Base-by-base conservation (phyloP, 2,329 filamentous ascomycete species). In the Ophiostoma fasciatum region DNA sequence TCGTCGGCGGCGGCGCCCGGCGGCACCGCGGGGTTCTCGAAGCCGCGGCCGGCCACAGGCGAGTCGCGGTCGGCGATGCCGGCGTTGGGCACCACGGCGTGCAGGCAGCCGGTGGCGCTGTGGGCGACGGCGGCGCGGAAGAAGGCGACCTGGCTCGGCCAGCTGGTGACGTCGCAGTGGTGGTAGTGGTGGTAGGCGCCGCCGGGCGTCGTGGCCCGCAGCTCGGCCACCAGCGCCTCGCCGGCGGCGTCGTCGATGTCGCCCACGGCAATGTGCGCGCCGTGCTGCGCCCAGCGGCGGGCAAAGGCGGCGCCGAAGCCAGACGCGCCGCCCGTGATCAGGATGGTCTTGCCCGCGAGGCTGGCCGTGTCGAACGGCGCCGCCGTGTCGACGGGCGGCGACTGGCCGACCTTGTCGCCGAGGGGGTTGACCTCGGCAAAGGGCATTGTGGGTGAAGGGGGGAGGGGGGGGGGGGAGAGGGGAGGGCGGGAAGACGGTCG, bases 41-140 rank as follows among this genome's bases (percentile, higher is more conserved):
- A 64, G 5, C 45, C 45, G 7, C 45, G 43, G 17, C 49, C 45
- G 6, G 48, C 43, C 11, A 45, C 45, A 30, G 38, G 38, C 5
- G 47, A 38, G 22, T 52, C 34, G 22, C 50, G 48, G 27, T 62
- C 61, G 30, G 62, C 59, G 42, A 79, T 66, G 35, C 76, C 77
- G 0, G 76, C 76, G 49, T 78, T 80, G 42, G 74, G 72, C 30
- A 79, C 71, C 7, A 78, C 73, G 13, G 63, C 59, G 51, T 79
- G 71, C 41, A 79, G 66, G 14, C 63, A 64, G 12, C 65, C 64
- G 35, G 66, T 59, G 2, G 60, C 59, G 42, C 70, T 74, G 37
- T 70, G 56, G 36, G 59, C 58, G 28, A 64, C 58, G 3, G 74
- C 72, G 29, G 64, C 56, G 33, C 69, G 68, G 59, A 81, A 82